These are phyloP conservation scores for Backusella liffmaniae DNA, from an alignment of 192 early-diverging fungal species.

Conservation along the genomic window DNA sequence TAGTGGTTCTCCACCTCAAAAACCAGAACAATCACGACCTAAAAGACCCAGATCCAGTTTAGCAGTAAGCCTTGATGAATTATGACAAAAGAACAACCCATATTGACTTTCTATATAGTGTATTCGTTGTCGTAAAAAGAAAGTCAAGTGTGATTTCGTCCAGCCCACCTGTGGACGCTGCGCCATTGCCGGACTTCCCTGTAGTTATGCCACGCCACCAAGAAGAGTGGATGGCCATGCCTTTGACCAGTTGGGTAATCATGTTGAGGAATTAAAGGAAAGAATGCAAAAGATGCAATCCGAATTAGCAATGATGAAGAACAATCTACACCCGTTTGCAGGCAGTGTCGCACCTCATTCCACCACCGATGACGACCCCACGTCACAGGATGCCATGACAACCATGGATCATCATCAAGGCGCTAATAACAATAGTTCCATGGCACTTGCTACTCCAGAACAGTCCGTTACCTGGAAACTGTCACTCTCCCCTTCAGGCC, in stretches of 20 bases:
- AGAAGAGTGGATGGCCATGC: constrained; percentile 42
- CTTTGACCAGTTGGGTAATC: constrained; percentile 41
- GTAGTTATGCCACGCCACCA: constrained; percentile 43
- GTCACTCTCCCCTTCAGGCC: constrained; percentile 38
- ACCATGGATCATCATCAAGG: background rate
- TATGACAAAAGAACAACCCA: background rate
- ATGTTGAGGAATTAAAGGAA: constrained; percentile 44
- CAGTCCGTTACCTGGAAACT: constrained; percentile 39
- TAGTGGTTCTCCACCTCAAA: constrained; percentile 19
- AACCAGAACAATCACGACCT: constrained; percentile 29
- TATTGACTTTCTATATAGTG: constrained; percentile 29
- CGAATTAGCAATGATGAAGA: constrained; percentile 40
- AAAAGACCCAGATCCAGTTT: constrained; percentile 40
- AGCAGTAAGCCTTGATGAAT: constrained; percentile 25
- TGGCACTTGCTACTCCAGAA: background rate
- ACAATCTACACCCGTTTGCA: constrained; percentile 38
- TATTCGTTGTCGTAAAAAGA: constrained; percentile 44
- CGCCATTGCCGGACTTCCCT: constrained; percentile 36
- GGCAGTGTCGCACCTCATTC: background rate
- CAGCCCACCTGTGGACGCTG: constrained; percentile 45
- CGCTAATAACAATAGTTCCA: background rate
- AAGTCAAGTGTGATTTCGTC: constrained; percentile 46
- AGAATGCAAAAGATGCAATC: constrained; percentile 45
- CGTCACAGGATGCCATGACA: background rate
- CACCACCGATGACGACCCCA: constrained; percentile 6